phyloP scores from a whole-genome alignment of 2,329 filamentous ascomycete species.

The Microsporum canis region DNA sequence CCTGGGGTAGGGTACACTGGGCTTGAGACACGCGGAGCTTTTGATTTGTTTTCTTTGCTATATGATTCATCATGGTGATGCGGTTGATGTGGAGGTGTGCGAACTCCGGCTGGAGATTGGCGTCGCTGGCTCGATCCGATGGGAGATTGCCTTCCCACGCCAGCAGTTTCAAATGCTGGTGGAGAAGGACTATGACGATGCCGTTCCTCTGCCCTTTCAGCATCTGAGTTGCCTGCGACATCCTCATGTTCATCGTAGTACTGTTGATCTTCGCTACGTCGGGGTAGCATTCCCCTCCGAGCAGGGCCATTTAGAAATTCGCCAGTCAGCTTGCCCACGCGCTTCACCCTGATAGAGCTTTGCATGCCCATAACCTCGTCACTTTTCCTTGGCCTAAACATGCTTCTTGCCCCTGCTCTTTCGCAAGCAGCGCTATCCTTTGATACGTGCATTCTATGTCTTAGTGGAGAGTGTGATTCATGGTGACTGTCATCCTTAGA shows the following conservation, averaged over 20 bases:
- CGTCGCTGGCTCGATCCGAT: background rate
- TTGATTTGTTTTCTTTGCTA: background rate
- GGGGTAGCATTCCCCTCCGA: constrained; percentile 54
- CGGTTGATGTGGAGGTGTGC: background rate
- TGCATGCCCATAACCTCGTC: constrained; percentile 53
- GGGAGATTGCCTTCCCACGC: background rate
- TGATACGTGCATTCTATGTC: background rate
- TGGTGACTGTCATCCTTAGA: constrained; percentile 14
- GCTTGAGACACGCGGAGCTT: background rate
- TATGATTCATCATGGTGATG: background rate
- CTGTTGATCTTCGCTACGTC: constrained; percentile 51
- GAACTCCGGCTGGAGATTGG: background rate
- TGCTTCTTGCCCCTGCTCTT: constrained; percentile 26
- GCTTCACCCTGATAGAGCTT: constrained; percentile 65
- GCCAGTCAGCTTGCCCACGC: constrained; percentile 62
- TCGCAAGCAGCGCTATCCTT: background rate
- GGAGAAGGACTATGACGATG: background rate
- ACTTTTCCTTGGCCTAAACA: constrained; percentile 37
- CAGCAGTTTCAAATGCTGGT: background rate
- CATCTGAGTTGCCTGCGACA: background rate
- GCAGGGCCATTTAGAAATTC: constrained; percentile 72
- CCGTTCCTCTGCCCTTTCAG: background rate
- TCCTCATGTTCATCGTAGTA: constrained; percentile 20
- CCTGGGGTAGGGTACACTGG: background rate
- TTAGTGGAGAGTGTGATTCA: background rate